These are phyloP conservation scores for Globomyces pollinis-pini DNA, from an alignment of 192 early-diverging fungal genomes.

Conservation along the genomic window DNA sequence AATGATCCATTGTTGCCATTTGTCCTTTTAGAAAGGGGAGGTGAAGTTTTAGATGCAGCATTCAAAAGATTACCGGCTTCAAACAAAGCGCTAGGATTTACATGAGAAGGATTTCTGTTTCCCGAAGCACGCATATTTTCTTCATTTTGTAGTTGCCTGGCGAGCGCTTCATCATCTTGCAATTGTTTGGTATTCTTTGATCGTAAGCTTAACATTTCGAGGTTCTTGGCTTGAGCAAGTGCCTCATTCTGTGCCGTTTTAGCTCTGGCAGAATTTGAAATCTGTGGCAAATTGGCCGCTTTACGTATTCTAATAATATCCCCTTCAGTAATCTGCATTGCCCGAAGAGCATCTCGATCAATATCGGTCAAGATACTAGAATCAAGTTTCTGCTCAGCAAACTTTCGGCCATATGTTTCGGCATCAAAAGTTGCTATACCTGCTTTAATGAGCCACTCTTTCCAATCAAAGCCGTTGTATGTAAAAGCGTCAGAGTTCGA, in stretches of 20 bases:
- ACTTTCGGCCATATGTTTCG: slow-evolving; percentile 69
- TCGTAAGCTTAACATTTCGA: slow-evolving; percentile 17
- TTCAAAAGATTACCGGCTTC: slow-evolving; percentile 14
- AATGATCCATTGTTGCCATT: neutral
- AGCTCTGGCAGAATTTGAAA: neutral
- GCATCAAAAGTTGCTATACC: slow-evolving; percentile 67
- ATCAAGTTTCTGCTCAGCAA: slow-evolving; percentile 84
- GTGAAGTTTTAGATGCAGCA: neutral
- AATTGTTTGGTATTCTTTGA: slow-evolving; percentile 49
- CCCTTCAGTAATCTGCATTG: slow-evolving; percentile 73
- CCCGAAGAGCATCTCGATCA: slow-evolving; percentile 63
- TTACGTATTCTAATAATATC: slow-evolving; percentile 77
- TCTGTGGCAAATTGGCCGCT: slow-evolving; percentile 19
- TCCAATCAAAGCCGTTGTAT: slow-evolving; percentile 88
- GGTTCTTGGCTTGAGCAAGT: slow-evolving; percentile 35
- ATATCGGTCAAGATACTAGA: slow-evolving; percentile 66
- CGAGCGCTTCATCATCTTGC: slow-evolving; percentile 70
- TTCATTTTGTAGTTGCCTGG: slow-evolving; percentile 72
- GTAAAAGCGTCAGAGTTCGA: slow-evolving; percentile 14
- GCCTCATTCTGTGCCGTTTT: slow-evolving; percentile 30
- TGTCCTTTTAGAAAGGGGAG: neutral
- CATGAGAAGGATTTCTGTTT: neutral
- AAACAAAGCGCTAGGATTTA: slow-evolving; percentile 12
- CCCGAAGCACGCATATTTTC: slow-evolving; percentile 29
- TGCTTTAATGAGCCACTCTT: slow-evolving; percentile 79